Evolutionary conservation across 1,284 basidiomycete species (phyloP).

Genomic region (Cutaneotrichosporon daszewskae): DNA sequence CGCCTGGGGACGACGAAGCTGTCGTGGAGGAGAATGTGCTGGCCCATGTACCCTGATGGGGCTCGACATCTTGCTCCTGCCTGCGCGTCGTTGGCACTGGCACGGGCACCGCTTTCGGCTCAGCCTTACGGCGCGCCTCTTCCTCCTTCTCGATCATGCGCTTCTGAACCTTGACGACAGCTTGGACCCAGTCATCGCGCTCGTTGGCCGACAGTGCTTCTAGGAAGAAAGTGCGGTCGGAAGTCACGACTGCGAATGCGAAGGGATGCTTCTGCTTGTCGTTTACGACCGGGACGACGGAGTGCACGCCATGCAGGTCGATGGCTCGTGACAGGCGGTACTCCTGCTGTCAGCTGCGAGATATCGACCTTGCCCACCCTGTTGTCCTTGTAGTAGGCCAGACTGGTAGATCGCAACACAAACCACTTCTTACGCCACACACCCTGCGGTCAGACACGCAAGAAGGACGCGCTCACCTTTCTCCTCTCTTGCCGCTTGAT

Average conservation of each 20-base stretch:
- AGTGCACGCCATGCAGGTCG: slow-evolving; percentile 82
- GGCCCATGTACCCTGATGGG: slow-evolving; percentile 26
- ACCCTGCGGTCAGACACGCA: slow-evolving; percentile 3
- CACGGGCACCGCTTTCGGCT: neutral
- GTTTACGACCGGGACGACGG: slow-evolving; percentile 70
- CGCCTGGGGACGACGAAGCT: neutral
- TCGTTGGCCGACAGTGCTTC: slow-evolving; percentile 68
- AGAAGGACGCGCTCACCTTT: slow-evolving; percentile 59
- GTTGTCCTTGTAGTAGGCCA: slow-evolving; percentile 96
- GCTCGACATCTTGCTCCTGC: slow-evolving; percentile 14
- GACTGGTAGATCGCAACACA: slow-evolving; percentile 80
- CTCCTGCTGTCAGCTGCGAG: slow-evolving; percentile 50
- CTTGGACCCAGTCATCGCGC: slow-evolving; percentile 75
- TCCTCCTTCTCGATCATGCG: slow-evolving; percentile 52
- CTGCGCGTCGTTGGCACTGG: neutral
- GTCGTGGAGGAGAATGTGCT: slow-evolving; percentile 12
- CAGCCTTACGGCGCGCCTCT: slow-evolving; percentile 10
- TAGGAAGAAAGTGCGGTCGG: slow-evolving; percentile 87
- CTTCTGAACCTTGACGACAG: slow-evolving; percentile 71
- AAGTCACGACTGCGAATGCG: slow-evolving; percentile 88
- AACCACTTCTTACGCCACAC: slow-evolving; percentile 98
- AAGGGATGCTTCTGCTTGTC: slow-evolving; percentile 79
- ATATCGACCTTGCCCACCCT: slow-evolving; percentile 40
- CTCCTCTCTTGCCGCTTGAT: slow-evolving; percentile 94
- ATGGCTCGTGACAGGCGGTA: slow-evolving; percentile 87